Evolutionary conservation across 2,329 filamentous ascomycete species (phyloP), one percentile per base, ranked within the genome.

Genomic region (Cladosporium cucumerinum): DNA sequence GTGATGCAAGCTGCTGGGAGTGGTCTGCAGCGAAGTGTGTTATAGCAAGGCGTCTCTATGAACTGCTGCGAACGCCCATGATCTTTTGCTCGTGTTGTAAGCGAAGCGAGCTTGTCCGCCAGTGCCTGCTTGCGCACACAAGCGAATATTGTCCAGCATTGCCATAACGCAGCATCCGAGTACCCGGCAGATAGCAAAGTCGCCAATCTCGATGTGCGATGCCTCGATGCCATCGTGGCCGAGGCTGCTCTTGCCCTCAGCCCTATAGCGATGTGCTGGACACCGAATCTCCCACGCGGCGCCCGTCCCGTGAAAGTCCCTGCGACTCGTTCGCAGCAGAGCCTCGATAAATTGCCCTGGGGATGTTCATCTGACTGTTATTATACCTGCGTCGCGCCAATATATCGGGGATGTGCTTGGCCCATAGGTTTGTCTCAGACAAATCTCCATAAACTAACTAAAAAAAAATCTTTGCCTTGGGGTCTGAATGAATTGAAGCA

Each of bases 361-460:
- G 1, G 32, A 30, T 25, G 54, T 57, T 57, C 54, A 54, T 57
- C n/a, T 10, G 30, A 10, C 32, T 26, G 48, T 28, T 25, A 52
- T 28, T 25, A 52, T 7, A 28, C 32, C 21, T 25, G 34, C n/a
- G 36, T 58, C 55, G 55, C 55, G 55, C 55, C 54, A 39, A 34
- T 21, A 30, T 61, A 12, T 46, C 39, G 39, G 23, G 43, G 25
- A 18, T 52, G 25, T 46, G 49, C 49, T 46, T 34, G 58, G n/a
- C 32, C 32, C 23, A 39, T 39, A 49, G 48, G n/a, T 62, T 34
- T 54, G 60, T 62, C 60, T 62, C 60, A 55, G 55, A 62, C 60
- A 62, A 46, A 21, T 36, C 49, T 11, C 25, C 48, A 51, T 34
- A 32, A 28, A 49, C 5, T 21, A 39, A 39, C n/a, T 46, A 21